Conservation (phyloP, 1,284 basidiomycete species). For the Cutaneotrichosporon cutaneum region DNA sequence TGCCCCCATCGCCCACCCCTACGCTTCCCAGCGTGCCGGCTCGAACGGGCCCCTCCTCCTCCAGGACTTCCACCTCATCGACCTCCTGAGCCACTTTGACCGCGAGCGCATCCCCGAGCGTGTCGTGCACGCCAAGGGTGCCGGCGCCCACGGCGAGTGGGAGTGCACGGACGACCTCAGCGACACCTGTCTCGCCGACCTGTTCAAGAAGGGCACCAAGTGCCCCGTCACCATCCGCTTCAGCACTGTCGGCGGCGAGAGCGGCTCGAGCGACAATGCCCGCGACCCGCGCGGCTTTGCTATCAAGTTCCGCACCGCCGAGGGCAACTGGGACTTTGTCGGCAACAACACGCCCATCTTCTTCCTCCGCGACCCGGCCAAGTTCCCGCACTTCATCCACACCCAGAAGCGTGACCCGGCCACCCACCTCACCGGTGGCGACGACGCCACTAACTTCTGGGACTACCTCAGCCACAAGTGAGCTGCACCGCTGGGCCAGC, state of each 20-base stretch:
- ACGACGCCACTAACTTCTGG: conserved; percentile 58
- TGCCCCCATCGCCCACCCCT: conserved; percentile 60
- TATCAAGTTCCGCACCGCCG: conserved; percentile 81
- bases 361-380: conserved; percentile 37
- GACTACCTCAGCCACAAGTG: conserved; percentile 82
- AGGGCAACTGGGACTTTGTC: conserved; percentile 89
- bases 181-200: conserved; percentile 71
- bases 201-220: conserved; percentile 74
- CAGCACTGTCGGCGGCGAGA: conserved; percentile 64
- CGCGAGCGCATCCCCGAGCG: conserved; percentile 94
- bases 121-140: conserved; percentile 60
- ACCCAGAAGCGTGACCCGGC: conserved; percentile 70
- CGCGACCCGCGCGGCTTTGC: conserved; percentile 86
- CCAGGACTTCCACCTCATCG: conserved; percentile 60
- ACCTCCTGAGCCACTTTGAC: conserved; percentile 85
- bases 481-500: conserved; percentile 54
- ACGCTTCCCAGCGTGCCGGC: conserved; percentile 74
- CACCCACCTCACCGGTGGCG: conserved; percentile 53
- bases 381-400: conserved; percentile 77
- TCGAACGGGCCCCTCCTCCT: conserved; percentile 75
- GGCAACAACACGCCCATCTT: conserved; percentile 81
- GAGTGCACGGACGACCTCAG: conserved; percentile 78
- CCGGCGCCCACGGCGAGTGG: conserved; percentile 87
- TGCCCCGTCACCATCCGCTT: conserved; percentile 55
- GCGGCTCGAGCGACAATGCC: conserved; percentile 82